Evolutionary conservation across 2,329 filamentous ascomycete species (phyloP).

Genomic region (Alternaria conjuncta): DNA sequence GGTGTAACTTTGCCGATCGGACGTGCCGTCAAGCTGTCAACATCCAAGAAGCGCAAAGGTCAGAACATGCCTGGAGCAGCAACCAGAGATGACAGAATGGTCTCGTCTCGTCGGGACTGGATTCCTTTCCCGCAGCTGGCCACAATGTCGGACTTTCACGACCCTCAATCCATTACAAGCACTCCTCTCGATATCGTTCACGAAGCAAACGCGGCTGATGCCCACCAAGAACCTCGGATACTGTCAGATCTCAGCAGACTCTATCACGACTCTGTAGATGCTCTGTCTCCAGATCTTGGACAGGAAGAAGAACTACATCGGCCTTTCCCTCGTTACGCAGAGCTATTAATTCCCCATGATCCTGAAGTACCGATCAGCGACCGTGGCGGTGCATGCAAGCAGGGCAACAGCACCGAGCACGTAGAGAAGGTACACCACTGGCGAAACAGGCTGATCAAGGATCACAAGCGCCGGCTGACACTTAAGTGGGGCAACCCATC

Average conservation of each 20-base stretch:
- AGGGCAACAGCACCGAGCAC: background rate
- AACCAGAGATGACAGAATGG: background rate
- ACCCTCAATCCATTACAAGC: background rate
- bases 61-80: constrained; percentile 5
- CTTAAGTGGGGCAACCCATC: constrained; percentile 4
- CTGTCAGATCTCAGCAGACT: background rate
- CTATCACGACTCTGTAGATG: background rate
- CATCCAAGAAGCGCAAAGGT: constrained; percentile 10
- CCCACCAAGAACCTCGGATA: background rate
- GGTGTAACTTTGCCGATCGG: constrained; percentile 7
- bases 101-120: background rate
- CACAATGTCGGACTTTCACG: background rate
- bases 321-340: constrained; percentile 1
- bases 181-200: background rate
- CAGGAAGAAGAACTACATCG: background rate
- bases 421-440: constrained; percentile 10
- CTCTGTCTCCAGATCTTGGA: background rate
- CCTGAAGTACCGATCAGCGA: constrained; percentile 1
- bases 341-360: constrained; percentile 6
- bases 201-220: background rate
- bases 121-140: background rate
- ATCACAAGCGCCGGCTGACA: constrained; percentile 24
- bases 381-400: background rate
- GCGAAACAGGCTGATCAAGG: constrained; percentile 18
- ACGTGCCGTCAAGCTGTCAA: constrained; percentile 8